Percentiles rank a stretch among this genome's conserved stretches.
phyloP scores from a whole-genome alignment of 2,329 filamentous ascomycete genomes.

The Fusarium continuum region DNA sequence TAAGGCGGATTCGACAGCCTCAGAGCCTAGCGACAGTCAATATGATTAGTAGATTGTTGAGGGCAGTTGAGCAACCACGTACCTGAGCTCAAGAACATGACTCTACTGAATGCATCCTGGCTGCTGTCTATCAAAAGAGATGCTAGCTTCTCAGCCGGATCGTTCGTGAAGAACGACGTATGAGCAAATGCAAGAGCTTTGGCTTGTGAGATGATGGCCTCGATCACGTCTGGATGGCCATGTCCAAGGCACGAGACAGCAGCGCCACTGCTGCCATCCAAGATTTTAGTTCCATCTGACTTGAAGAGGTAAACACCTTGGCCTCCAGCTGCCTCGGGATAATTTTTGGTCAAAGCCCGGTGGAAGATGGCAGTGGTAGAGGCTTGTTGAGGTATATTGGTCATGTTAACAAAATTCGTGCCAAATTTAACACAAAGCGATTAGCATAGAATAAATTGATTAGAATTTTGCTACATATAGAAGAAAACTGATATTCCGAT shows the following conservation, averaged over 20 bases:
- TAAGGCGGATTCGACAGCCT: constrained; percentile 57
- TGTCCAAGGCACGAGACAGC: constrained; percentile 8
- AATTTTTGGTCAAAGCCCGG: not conserved
- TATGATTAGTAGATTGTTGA: too few relatives aligned
- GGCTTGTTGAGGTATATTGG: not conserved
- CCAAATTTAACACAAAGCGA: not conserved
- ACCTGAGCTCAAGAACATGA: too few relatives aligned
- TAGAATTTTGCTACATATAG: too few relatives aligned
- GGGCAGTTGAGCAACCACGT: too few relatives aligned
- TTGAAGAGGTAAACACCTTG: constrained; percentile 25
- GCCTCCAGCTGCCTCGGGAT: not conserved
- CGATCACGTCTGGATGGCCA: constrained; percentile 7
- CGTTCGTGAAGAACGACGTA: constrained; percentile 18
- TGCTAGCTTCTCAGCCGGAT: constrained; percentile 4
- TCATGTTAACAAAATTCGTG: too few relatives aligned
- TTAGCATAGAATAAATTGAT: too few relatives aligned
- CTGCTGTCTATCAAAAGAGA: not conserved
- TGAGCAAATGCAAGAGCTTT: constrained; percentile 15
- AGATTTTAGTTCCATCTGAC: constrained; percentile 1
- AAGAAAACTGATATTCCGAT: too few relatives aligned
- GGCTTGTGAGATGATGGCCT: constrained; percentile 13
- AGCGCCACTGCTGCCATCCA: constrained; percentile 11
- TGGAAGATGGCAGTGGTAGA: not conserved
- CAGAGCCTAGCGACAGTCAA: constrained; percentile 28
- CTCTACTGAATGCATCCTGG: too few relatives aligned